Evolutionary conservation across 2,329 filamentous ascomycete genomes (phyloP).

Genomic region (Decorospora gaudefroyi): DNA sequence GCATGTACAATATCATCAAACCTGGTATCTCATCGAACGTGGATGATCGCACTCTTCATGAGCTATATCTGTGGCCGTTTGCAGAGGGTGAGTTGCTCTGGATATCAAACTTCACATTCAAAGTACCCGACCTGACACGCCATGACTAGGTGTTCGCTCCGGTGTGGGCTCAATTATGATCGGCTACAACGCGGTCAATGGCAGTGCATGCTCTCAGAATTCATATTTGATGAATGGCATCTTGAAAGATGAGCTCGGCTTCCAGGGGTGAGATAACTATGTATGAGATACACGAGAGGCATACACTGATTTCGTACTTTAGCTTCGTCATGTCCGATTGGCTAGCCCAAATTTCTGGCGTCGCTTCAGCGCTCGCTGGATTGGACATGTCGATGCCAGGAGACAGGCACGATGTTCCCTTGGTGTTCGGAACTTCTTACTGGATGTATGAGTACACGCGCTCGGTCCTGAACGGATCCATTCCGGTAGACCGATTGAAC

Average conservation of each 20-base stretch:
- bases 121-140: neutral
- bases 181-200: constrained; percentile 65
- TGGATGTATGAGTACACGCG: constrained; percentile 77
- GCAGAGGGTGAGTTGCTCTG: constrained; percentile 58
- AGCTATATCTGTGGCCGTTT: constrained; percentile 87
- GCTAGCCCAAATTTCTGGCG: constrained; percentile 82
- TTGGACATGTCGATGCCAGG: constrained; percentile 82
- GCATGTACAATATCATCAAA: constrained; percentile 50
- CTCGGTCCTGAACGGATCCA: constrained; percentile 77
- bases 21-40: constrained; percentile 62
- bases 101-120: no score
- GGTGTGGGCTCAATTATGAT: constrained; percentile 85
- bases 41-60: constrained; percentile 74
- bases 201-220: constrained; percentile 68
- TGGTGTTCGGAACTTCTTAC: constrained; percentile 52
- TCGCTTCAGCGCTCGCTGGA: constrained; percentile 76
- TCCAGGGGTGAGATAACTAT: no score
- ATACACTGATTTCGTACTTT: no score
- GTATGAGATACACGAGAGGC: no score
- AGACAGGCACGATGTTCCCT: constrained; percentile 61
- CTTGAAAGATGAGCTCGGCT: constrained; percentile 84
- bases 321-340: constrained; percentile 73
- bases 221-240: constrained; percentile 80
- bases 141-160: constrained; percentile 60
- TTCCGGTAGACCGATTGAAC: constrained; percentile 80